Evolutionary conservation across 2,329 filamentous ascomycete genomes (phyloP).

Genomic region (Delphinella strobiligena): DNA sequence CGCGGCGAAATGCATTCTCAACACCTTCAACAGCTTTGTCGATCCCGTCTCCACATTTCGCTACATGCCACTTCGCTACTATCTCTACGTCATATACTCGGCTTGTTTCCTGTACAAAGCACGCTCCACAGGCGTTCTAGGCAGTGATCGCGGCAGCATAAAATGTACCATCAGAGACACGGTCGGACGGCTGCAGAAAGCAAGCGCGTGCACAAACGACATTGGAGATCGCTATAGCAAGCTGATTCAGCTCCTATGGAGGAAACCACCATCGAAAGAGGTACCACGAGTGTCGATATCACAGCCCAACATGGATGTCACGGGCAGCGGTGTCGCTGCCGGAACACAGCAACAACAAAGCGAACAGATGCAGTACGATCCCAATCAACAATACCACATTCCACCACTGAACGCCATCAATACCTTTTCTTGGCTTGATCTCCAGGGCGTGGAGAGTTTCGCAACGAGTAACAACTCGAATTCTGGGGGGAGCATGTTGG

Average conservation of each 20-base stretch:
- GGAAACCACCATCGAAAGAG: conserved; percentile 21
- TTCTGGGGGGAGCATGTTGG: conserved; percentile 14
- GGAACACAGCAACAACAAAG: conserved; percentile 21
- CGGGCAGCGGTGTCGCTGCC: neutral
- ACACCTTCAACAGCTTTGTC: conserved; percentile 47
- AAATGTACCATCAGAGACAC: conserved; percentile 46
- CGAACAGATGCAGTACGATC: conserved; percentile 19
- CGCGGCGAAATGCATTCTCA: conserved; percentile 49
- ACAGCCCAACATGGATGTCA: neutral
- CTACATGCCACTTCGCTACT: conserved; percentile 54
- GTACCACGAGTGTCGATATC: conserved; percentile 8
- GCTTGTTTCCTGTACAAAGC: conserved; percentile 56
- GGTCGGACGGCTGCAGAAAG: conserved; percentile 46
- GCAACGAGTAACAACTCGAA: conserved; percentile 23
- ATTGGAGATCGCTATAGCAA: conserved; percentile 50
- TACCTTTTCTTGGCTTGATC: conserved; percentile 50
- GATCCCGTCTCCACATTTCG: conserved; percentile 47
- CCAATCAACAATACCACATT: conserved; percentile 14
- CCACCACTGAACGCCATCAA: conserved; percentile 39
- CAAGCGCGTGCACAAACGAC: conserved; percentile 45
- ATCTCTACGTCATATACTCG: conserved; percentile 50
- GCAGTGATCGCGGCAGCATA: conserved; percentile 40
- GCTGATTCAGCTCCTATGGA: conserved; percentile 49
- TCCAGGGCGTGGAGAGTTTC: conserved; percentile 48
- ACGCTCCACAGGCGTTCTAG: conserved; percentile 47